A percentile compares a stretch with the other conserved stretches of the same genome.
Evolutionary conservation across 768 basidiomycete genomes (phyloP).

Genomic region (Russula brevipes): DNA sequence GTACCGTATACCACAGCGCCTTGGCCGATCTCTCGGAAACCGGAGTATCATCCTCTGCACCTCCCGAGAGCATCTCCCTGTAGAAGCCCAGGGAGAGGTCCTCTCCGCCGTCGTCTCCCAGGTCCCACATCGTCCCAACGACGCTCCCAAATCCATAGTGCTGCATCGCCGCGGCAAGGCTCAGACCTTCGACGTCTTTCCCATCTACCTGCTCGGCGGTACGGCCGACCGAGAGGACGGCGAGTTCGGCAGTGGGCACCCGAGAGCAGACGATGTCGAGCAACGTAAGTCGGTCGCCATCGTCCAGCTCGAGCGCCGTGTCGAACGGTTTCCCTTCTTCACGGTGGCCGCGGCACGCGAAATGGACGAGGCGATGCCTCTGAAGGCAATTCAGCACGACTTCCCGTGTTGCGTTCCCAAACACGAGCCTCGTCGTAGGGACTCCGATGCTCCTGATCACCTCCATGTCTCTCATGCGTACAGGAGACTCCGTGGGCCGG

Average conservation of each 20-base stretch:
- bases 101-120: slow-evolving; percentile 16
- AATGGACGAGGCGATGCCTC: slow-evolving; percentile 1
- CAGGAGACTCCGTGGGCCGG: neutral
- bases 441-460: neutral
- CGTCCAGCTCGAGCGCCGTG: neutral
- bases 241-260: slow-evolving; percentile 11
- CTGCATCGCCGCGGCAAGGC: neutral
- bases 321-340: neutral
- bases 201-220: neutral
- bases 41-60: neutral
- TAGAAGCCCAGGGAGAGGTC: slow-evolving; percentile 11
- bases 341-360: neutral
- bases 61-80: neutral
- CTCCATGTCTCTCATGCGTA: neutral
- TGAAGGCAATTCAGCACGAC: neutral
- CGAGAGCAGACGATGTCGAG: neutral
- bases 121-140: slow-evolving; percentile 23
- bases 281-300: neutral
- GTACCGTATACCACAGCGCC: neutral
- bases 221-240: slow-evolving; percentile 9
- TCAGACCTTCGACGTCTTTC: slow-evolving; percentile 10
- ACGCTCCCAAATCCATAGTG: slow-evolving; percentile 20
- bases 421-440: neutral
- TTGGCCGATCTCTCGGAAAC: neutral
- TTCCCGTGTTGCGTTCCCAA: neutral